Evolutionary conservation across 192 early-diverging fungal species (phyloP), one percentile per base, ranked within the genome.

Genomic region (Lunasporangiospora selenospora): DNA sequence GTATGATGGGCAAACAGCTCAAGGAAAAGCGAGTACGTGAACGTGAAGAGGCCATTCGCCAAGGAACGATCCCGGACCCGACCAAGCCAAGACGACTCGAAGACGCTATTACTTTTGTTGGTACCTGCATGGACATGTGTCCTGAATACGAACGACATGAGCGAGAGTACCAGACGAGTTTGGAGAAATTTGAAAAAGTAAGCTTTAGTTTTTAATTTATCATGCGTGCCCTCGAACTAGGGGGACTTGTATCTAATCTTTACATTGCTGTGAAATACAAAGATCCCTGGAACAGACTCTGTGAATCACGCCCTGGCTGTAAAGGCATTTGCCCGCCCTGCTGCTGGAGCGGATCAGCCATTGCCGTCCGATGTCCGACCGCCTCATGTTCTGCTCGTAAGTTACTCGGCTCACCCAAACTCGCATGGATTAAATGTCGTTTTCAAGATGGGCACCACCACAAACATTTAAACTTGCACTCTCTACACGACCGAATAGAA

Each of bases 321-420:
- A 8, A 98, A 94, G 75, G 77, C 87, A n/a, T 98, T 88, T 57
- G 83, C 87, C 15, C 78, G 95, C 47, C 90, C 94, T 2, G 89
- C 92, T 6, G 93, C 95, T 6, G 95, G 94, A 29, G 88, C 85
- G 57, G 90, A 91, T 19, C 89, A 93, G 49, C 86, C 92, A 3
- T 70, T 98, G 27, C 95, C 94, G 1, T 90, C 88, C 52, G 95
- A 98, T 75, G 88, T 98, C 34, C 89, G 94, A 13, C 91, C 95
- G 47, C 87, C 93, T 0, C 55, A 73, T 7, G 85, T 91, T 13
- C 75, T 97, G 30, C 51, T 84, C 27, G 88, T 91, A 67, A 57
- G 65, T 81, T 11, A 30, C 21, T 2, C 10, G 12, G 13, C n/a
- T n/a, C n/a, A n/a, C n/a, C n/a, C n/a, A n/a, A n/a, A n/a, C n/a